Evolutionary conservation across 2,329 filamentous ascomycete genomes (phyloP).

Genomic region (Epichloe festucae): DNA sequence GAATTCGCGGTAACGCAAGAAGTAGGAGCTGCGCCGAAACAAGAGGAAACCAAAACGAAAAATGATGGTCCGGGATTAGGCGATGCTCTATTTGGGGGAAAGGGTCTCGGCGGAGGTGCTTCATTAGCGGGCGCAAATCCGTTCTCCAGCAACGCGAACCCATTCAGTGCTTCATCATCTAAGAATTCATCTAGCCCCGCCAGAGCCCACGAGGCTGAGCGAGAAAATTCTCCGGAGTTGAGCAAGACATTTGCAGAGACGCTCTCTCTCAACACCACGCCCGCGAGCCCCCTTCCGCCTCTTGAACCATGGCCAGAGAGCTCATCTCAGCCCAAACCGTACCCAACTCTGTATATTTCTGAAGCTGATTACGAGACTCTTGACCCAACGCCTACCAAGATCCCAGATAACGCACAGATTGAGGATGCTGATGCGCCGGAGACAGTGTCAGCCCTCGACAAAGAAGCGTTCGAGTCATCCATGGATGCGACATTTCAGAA

Average conservation of each 20-base stretch:
- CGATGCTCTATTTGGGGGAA: conserved; percentile 57
- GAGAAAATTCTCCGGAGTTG: conserved; percentile 23
- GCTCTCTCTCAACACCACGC: conserved; percentile 55
- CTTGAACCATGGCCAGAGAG: conserved; percentile 64
- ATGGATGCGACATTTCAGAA: conserved; percentile 69
- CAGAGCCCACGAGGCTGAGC: conserved; percentile 11
- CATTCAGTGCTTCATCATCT: conserved; percentile 15
- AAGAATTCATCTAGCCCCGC: conserved; percentile 22
- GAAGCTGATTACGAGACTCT: conserved; percentile 91
- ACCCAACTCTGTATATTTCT: conserved; percentile 63
- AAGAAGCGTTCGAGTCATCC: conserved; percentile 57
- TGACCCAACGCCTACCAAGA: conserved; percentile 41
- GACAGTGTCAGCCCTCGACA: conserved; percentile 41
- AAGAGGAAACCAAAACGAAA: conserved; percentile 21
- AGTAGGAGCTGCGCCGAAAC: conserved; percentile 17
- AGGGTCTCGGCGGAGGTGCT: conserved; percentile 25
- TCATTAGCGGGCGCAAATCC: conserved; percentile 36
- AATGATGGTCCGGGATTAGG: conserved; percentile 38
- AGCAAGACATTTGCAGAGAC: conserved; percentile 58
- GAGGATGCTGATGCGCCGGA: conserved; percentile 27
- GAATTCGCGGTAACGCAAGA: conserved; percentile 19
- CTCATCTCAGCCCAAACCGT: conserved; percentile 53
- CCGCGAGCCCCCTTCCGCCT: conserved; percentile 20
- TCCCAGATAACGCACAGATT: conserved; percentile 33
- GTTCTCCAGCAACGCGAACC: conserved; percentile 42